phyloP scores from a whole-genome alignment of 1,284 basidiomycete species.

The Rhodotorula mucilaginosa region DNA sequence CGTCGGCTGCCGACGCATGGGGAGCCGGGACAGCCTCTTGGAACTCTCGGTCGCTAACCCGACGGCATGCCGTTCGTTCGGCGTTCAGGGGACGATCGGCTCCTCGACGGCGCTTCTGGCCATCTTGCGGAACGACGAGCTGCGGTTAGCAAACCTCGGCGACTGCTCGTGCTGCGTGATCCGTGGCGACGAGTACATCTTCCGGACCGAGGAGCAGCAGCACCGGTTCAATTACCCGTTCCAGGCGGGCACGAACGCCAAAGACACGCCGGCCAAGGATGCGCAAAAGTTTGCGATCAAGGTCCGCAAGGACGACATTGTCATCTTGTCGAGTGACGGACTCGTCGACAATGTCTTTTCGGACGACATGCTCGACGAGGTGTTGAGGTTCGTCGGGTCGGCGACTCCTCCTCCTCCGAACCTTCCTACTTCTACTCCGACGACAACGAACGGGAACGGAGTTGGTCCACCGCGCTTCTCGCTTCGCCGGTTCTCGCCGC shows the following conservation, averaged over 20 bases:
- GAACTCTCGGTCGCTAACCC: not conserved
- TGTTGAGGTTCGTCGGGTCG: constrained; percentile 48
- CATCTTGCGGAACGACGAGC: constrained; percentile 64
- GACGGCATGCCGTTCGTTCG: not conserved
- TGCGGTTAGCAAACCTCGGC: constrained; percentile 86
- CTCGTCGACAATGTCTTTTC: constrained; percentile 94
- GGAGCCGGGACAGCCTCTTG: not conserved
- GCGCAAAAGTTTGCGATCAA: constrained; percentile 71
- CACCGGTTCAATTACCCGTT: constrained; percentile 91
- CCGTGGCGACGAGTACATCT: constrained; percentile 55
- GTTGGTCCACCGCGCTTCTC: constrained; percentile 14
- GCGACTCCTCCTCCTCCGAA: constrained; percentile 9
- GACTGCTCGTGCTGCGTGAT: constrained; percentile 66
- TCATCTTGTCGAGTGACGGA: constrained; percentile 86
- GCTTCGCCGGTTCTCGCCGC: constrained; percentile 52
- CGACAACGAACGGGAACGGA: not conserved
- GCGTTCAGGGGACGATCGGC: constrained; percentile 54
- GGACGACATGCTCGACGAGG: constrained; percentile 86
- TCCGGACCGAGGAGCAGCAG: constrained; percentile 92
- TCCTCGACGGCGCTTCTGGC: constrained; percentile 59
- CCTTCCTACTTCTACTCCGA: constrained; percentile 13
- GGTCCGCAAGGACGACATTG: constrained; percentile 72
- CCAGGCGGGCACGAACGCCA: constrained; percentile 75
- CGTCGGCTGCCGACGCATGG: not conserved
- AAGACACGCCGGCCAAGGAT: constrained; percentile 65